Base-by-base conservation (phyloP, 495 filamentous ascomycete genomes). In the Platismatia glauca region DNA sequence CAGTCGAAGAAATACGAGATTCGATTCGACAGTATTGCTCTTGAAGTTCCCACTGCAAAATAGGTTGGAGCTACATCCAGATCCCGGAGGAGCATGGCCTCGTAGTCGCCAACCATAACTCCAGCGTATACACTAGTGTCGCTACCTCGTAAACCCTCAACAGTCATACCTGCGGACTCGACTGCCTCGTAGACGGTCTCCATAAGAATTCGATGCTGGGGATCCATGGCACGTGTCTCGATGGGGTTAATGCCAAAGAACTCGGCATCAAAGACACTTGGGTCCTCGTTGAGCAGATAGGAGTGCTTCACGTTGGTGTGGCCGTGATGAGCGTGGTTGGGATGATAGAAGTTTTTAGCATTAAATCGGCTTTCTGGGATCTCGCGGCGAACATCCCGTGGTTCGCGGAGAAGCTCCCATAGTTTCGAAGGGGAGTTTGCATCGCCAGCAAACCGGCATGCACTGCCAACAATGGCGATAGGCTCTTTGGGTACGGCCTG, bases 161-260 rank as follows among this genome's bases (percentile, higher is more conserved):
- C 57, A 5, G 70, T 43, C 15, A 75, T 41, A 3, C 79, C 83
- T 22, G 81, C 79, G 57, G 75, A 76, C 61, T 86, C 84, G 3
- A 88, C 64, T 0, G 76, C 75, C 60, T 88, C 83, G 56, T 85
- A 87, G n/a, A 80, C 77, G 0, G 73, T 71, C 63, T 87, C 85
- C 0, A 88, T 73, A 9, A 84, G 69, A 16, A 85, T 65, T 4
- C 78, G 69, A 39, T 44, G 41, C 41, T 44, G 41, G 18, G 41
- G 41, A 44, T 44, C 41, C 18, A 44, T 44, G 1, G 41, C 66
- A n/a, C 71, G 69, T 38, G 83, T 76, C 71, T 87, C 79, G 58
- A 76, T 69, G 8, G 79, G 75, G n/a, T 78, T 79, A 37, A 86
- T 82, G 50, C 76, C 76, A 71, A 88, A 87, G 70, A 87, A 88